phyloP scores from a whole-genome alignment of 345 rosid genomes.

The Iberis pinnata region DNA sequence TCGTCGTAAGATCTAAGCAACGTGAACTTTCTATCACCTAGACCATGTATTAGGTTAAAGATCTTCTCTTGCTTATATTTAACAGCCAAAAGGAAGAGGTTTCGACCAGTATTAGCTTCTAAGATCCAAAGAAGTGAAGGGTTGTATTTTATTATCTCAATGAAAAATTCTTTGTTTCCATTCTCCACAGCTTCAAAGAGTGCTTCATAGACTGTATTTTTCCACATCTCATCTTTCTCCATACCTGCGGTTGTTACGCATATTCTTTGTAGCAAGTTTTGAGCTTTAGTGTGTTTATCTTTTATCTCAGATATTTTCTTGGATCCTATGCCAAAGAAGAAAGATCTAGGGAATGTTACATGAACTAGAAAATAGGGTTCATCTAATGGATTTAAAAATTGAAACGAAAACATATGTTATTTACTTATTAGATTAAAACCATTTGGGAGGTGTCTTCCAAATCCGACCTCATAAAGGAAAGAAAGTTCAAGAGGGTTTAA shows the following conservation, averaged over 20 bases:
- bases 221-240: not conserved
- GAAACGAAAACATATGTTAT: too few species aligned
- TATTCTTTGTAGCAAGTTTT: not conserved
- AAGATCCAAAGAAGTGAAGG: not conserved
- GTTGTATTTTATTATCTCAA: not conserved
- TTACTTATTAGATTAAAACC: too few species aligned
- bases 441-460: too few species aligned
- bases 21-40: not conserved
- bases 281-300: not conserved
- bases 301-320: not conserved
- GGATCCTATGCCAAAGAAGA: not conserved
- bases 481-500: not conserved
- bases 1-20: slow-evolving; percentile 2
- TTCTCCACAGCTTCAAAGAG: slow-evolving; percentile 10
- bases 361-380: too few species aligned
- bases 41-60: slow-evolving; percentile 10
- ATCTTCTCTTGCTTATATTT: slow-evolving; percentile 7
- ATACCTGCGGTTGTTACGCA: not conserved
- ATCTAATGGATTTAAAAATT: too few species aligned
- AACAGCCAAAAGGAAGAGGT: slow-evolving; percentile 18
- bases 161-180: slow-evolving; percentile 3
- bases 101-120: not conserved
- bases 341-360: not conserved
- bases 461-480: too few species aligned
- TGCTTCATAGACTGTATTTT: not conserved